Evolutionary conservation across 108 stramenopile genomes (phyloP), one percentile per base, ranked within the genome.

Genomic region (Skeletonema costatum): DNA sequence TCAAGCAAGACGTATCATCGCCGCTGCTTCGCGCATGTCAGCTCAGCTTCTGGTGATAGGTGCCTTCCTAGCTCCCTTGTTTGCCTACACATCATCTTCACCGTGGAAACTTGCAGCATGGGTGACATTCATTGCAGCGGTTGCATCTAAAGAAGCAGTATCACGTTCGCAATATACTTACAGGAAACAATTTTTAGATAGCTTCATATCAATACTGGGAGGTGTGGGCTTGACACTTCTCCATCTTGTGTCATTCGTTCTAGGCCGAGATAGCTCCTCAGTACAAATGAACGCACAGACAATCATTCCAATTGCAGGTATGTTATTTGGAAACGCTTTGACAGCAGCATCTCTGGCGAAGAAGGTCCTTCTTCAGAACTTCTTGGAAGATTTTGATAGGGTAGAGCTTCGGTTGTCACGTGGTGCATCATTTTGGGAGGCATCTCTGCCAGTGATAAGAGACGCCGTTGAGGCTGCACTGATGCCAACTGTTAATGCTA

Each of bases 231-330:
- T 75, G 53, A 75, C 65, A 2, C 74, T 75, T 16, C 35, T 31
- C 38, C 74, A 75, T 53, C 74, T 75, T 41, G 58, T 75, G 30
- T 6, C 32, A 6, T 68, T 50, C 17, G 74, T 75, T 41, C 60
- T 83, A n/a, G 63, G 9, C 16, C 77, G 11, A 51, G 50, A 32
- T 83, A 31, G 7, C 56, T 9, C n/a, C 14, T 17, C 29, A 29
- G 38, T 35, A 51, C 3, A 59, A 67, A 48, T 36, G 9, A 63
- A 66, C 32, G 83, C 87, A 17, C 65, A 77, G 33, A 82, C 79
- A 38, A 42, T 86, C 60, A 64, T 87, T 33, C 82, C 87, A n/a
- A 80, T 85, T 41, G 70, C 85, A 11, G 85, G 87, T 46, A 87
- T 87, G 87, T 35, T 87, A 6, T 72, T 87, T 33, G 82, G 87